A percentile compares a stretch with the other conserved stretches of the same genome.
Conservation (phyloP, 2,329 filamentous ascomycete genomes). For the Trichoderma koningii region DNA sequence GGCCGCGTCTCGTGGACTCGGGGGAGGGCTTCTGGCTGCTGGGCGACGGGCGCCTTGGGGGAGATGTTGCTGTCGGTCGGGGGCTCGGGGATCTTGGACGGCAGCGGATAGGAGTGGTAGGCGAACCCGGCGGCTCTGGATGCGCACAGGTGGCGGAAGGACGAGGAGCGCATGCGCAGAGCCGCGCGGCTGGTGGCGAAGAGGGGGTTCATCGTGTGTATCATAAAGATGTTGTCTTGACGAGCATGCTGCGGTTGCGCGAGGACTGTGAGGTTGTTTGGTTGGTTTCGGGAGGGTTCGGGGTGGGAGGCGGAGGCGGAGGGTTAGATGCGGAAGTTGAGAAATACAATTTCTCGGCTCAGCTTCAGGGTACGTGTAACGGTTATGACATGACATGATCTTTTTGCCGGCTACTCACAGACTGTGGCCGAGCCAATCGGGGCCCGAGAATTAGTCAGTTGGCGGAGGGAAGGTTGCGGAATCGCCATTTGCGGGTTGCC, state of each 20-base stretch:
- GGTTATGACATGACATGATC: constrained; percentile 28
- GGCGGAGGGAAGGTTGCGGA: neutral
- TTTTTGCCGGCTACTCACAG: constrained; percentile 18
- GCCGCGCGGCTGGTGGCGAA: constrained; percentile 46
- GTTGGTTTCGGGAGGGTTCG: neutral
- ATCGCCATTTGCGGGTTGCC: constrained; percentile 11
- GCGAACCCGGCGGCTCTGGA: constrained; percentile 39
- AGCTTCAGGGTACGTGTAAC: constrained; percentile 14
- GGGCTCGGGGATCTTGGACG: constrained; percentile 44
- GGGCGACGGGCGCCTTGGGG: constrained; percentile 49
- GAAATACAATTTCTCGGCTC: constrained; percentile 25
- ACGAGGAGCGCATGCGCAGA: constrained; percentile 44
- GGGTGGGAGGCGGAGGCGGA: constrained; percentile 6
- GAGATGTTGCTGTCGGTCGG: constrained; percentile 48
- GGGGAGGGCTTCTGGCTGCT: constrained; percentile 49
- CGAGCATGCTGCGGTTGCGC: constrained; percentile 20
- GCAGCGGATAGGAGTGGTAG: constrained; percentile 57
- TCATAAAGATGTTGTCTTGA: constrained; percentile 32
- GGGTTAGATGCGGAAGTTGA: constrained; percentile 22
- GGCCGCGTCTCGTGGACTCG: constrained; percentile 56
- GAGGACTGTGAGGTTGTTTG: neutral
- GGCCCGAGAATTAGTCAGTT: constrained; percentile 27
- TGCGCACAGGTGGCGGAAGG: constrained; percentile 47
- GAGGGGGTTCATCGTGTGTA: constrained; percentile 47
- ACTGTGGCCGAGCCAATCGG: constrained; percentile 33